These are phyloP conservation scores for Trebouxia sp. DNA, from an alignment of 139 green algal species.

Conservation along the genomic window DNA sequence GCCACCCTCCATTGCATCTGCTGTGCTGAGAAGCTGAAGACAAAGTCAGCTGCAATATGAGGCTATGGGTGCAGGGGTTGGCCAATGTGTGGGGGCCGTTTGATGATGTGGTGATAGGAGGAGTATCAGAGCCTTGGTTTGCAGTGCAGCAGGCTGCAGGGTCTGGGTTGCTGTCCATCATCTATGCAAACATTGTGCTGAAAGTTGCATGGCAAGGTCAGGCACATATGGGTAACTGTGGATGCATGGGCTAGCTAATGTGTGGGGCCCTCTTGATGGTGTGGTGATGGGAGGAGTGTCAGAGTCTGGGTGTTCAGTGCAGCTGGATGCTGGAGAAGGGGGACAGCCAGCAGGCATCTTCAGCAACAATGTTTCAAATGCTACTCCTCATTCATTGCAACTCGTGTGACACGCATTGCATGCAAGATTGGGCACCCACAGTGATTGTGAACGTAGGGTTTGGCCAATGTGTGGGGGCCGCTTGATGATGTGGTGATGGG, in stretches of 20 bases:
- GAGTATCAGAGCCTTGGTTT: conserved; percentile 61
- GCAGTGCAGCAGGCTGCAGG: conserved; percentile 50
- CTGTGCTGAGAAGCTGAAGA: background rate
- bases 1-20: background rate
- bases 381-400: background rate
- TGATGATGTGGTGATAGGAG: conserved; percentile 97
- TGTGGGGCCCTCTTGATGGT: conserved; percentile 87
- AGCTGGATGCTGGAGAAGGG: conserved; percentile 60
- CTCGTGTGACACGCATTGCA: background rate
- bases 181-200: background rate
- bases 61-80: conserved; percentile 5
- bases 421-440: background rate
- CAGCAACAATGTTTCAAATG: conserved; percentile 66
- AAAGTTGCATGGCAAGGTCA: background rate
- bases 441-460: background rate
- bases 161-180: too few species aligned
- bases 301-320: conserved; percentile 49
- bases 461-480: conserved; percentile 63
- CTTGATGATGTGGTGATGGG: conserved; percentile 98
- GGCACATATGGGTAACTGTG: background rate
- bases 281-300: conserved; percentile 93
- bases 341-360: conserved; percentile 60
- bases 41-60: background rate
- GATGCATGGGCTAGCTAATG: conserved; percentile 23
- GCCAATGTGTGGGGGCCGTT: conserved; percentile 71